phyloP scores from a whole-genome alignment of 1,284 basidiomycete genomes.

The Cutaneotrichosporon cutaneum region DNA sequence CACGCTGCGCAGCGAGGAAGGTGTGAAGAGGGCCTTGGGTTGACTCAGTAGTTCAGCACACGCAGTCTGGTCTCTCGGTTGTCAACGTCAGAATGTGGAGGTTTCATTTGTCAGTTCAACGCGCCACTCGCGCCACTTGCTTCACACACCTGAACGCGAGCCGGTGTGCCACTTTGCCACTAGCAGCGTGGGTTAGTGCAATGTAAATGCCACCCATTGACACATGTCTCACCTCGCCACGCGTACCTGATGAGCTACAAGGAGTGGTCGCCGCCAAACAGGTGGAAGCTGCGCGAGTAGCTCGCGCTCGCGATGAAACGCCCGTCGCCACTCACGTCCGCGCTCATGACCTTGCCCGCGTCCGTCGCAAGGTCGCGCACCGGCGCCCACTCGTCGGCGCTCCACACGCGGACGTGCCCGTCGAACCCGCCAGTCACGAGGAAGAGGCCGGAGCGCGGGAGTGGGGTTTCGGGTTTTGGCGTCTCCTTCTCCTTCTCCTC shows the following conservation, averaged over 20 bases:
- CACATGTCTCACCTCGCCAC: background rate
- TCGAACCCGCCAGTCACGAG: slow-evolving; percentile 94
- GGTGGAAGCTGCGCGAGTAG: slow-evolving; percentile 89
- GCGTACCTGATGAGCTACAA: no score
- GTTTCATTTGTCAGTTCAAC: no score
- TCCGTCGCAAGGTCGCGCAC: slow-evolving; percentile 85
- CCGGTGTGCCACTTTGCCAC: background rate
- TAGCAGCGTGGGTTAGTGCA: background rate
- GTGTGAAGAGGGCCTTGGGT: no score
- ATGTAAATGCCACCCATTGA: background rate
- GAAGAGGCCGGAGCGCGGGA: slow-evolving; percentile 77
- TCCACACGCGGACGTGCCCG: slow-evolving; percentile 93
- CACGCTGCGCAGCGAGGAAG: no score
- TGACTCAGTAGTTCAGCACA: no score
- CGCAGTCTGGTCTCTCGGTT: no score
- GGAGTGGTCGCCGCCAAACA: slow-evolving; percentile 68
- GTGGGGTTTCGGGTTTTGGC: slow-evolving; percentile 8
- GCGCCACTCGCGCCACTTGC: no score
- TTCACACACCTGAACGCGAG: no score
- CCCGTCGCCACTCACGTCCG: slow-evolving; percentile 80
- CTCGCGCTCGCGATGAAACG: slow-evolving; percentile 84
- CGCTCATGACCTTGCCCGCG: slow-evolving; percentile 96
- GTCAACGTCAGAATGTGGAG: no score
- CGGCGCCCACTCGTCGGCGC: slow-evolving; percentile 96
- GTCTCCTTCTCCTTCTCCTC: slow-evolving; percentile 35